Evolutionary conservation across 2,329 filamentous ascomycete genomes (phyloP).

Genomic region (Aspergillus amoenus): DNA sequence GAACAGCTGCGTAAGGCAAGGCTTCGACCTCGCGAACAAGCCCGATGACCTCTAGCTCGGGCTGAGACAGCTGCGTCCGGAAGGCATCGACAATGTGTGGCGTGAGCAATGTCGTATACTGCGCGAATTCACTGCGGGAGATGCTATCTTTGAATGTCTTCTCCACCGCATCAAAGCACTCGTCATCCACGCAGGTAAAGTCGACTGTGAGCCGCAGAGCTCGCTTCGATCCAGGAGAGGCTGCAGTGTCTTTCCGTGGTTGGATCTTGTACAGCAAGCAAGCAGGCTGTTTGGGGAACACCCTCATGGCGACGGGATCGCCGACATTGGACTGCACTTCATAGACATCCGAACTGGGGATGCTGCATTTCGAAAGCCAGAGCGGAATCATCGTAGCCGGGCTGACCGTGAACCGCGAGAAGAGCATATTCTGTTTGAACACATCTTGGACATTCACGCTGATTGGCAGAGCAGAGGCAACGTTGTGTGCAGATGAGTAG

Average conservation of each 20-base stretch:
- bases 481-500: constrained; percentile 61
- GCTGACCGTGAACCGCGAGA: constrained; percentile 88
- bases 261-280: constrained; percentile 77
- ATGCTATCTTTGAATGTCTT: constrained; percentile 49
- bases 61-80: constrained; percentile 45
- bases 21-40: constrained; percentile 55
- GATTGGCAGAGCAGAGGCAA: constrained; percentile 75
- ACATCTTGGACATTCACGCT: constrained; percentile 97
- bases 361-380: constrained; percentile 67
- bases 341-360: constrained; percentile 68
- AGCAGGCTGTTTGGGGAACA: constrained; percentile 80
- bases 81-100: constrained; percentile 51
- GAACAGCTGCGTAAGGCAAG: constrained; percentile 51
- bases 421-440: constrained; percentile 79
- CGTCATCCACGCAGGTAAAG: constrained; percentile 75
- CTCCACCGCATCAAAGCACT: constrained; percentile 57
- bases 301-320: constrained; percentile 50
- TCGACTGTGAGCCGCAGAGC: constrained; percentile 63
- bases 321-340: constrained; percentile 53
- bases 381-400: constrained; percentile 75
- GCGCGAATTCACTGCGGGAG: constrained; percentile 46
- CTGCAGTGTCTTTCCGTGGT: constrained; percentile 19
- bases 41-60: constrained; percentile 55
- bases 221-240: constrained; percentile 26
- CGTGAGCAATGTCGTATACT: constrained; percentile 52